A percentile compares a stretch with the other conserved stretches of the same genome.
Conservation (phyloP, 2,329 filamentous ascomycete genomes). For the Aschersonia sp. region DNA sequence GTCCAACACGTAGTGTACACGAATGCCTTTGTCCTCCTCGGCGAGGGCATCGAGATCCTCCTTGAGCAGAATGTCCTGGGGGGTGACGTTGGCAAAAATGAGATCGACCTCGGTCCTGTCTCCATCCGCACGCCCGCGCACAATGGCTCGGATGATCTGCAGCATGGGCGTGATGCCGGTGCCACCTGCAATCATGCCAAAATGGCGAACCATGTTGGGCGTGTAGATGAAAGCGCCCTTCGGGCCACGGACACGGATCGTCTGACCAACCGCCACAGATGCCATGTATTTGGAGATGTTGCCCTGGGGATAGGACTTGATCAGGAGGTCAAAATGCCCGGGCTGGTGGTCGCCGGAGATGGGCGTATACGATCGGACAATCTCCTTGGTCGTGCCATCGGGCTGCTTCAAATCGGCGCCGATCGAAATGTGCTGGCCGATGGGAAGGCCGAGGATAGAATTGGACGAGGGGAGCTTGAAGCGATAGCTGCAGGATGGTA, state of each 20-base stretch:
- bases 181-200: slow-evolving; percentile 96
- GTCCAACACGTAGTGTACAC: slow-evolving; percentile 90
- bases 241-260: slow-evolving; percentile 80
- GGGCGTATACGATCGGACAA: slow-evolving; percentile 84
- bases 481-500: slow-evolving; percentile 51
- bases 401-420: slow-evolving; percentile 55
- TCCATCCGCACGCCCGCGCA: slow-evolving; percentile 61
- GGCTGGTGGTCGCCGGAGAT: slow-evolving; percentile 80
- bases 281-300: slow-evolving; percentile 95
- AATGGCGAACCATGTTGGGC: slow-evolving; percentile 89
- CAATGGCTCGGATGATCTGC: slow-evolving; percentile 83
- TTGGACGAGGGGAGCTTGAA: slow-evolving; percentile 67
- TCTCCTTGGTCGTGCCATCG: slow-evolving; percentile 64
- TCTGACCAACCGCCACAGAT: slow-evolving; percentile 66
- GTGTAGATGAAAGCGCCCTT: slow-evolving; percentile 98
- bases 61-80: slow-evolving; percentile 81
- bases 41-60: slow-evolving; percentile 77
- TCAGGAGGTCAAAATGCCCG: slow-evolving; percentile 88
- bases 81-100: slow-evolving; percentile 93
- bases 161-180: slow-evolving; percentile 98
- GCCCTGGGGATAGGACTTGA: slow-evolving; percentile 94
- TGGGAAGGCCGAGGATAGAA: slow-evolving; percentile 85
- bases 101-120: slow-evolving; percentile 84
- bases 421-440: slow-evolving; percentile 98
- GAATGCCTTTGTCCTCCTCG: slow-evolving; percentile 65